A percentile compares a stretch with the other conserved stretches of the same genome.
These are phyloP conservation scores for Phytopythium vexans DNA, from an alignment of 352 stramenopile genomes.

Conservation along the genomic window DNA sequence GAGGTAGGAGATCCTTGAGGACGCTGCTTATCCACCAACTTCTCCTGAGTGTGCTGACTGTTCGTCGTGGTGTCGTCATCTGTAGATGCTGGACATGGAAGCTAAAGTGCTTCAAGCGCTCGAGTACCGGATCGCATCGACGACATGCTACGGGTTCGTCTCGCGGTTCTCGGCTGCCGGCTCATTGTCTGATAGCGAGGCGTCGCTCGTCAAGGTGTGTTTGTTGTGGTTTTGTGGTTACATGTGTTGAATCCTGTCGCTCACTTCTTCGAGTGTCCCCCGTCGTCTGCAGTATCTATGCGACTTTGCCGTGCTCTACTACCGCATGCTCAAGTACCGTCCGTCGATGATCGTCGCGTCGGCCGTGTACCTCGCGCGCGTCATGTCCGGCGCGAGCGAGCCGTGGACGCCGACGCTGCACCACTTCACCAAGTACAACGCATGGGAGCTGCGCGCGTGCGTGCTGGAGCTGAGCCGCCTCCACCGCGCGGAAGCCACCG, in stretches of 20 bases:
- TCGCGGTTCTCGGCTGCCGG: constrained; percentile 58
- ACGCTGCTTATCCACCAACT: neutral
- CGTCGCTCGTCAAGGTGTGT: constrained; percentile 59
- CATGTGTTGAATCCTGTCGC: neutral
- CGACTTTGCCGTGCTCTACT: constrained; percentile 65
- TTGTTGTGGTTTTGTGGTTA: neutral
- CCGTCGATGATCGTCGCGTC: constrained; percentile 70
- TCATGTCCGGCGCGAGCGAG: constrained; percentile 62
- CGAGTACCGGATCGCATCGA: constrained; percentile 74
- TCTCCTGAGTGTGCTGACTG: neutral
- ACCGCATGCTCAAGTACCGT: constrained; percentile 70
- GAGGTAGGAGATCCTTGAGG: constrained; percentile 37
- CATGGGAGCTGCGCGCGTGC: constrained; percentile 62
- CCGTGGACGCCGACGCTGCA: constrained; percentile 79
- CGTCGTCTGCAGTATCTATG: constrained; percentile 58
- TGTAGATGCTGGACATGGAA: constrained; percentile 84
- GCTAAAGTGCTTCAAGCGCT: constrained; percentile 67
- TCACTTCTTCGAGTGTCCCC: neutral
- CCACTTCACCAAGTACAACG: constrained; percentile 75
- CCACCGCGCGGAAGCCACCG: constrained; percentile 53
- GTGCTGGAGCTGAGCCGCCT: constrained; percentile 62
- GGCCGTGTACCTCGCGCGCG: constrained; percentile 66
- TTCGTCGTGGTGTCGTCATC: neutral
- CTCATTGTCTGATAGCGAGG: constrained; percentile 51
- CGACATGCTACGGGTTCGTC: constrained; percentile 74